Percentiles rank a stretch among this genome's conserved stretches.
Evolutionary conservation across 768 basidiomycete species (phyloP).

Genomic region (Albatrellus ellisii): DNA sequence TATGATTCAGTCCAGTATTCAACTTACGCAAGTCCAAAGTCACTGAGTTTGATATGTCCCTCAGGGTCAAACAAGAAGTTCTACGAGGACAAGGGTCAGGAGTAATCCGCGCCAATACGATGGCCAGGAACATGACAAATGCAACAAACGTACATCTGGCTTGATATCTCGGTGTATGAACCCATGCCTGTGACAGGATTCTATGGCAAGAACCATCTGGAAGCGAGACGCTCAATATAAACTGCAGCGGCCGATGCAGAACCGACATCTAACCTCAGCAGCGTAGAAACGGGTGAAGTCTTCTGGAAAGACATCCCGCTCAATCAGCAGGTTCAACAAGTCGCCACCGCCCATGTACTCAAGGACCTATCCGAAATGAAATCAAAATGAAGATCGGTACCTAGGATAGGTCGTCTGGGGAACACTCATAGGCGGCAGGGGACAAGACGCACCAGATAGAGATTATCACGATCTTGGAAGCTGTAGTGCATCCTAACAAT

Average conservation of each 20-base stretch:
- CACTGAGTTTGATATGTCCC: constrained; percentile 89
- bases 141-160: constrained; percentile 53
- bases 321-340: constrained; percentile 89
- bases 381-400: constrained; percentile 42
- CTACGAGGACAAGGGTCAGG: too few species aligned
- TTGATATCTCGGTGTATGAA: constrained; percentile 99
- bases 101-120: constrained; percentile 12
- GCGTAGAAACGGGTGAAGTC: constrained; percentile 89
- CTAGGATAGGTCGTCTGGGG: too few species aligned
- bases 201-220: constrained; percentile 89
- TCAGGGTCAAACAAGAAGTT: constrained; percentile 93
- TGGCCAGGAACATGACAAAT: constrained; percentile 1
- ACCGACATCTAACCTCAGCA: constrained; percentile 55
- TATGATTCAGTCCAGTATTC: constrained; percentile 1
- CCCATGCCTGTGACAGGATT: constrained; percentile 86
- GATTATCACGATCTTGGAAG: constrained; percentile 89
- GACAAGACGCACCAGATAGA: constrained; percentile 67
- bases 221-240: neutral
- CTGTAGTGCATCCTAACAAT: constrained; percentile 89
- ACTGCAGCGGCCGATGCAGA: neutral
- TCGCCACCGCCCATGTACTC: constrained; percentile 97
- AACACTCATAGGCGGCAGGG: constrained; percentile 4
- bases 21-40: constrained; percentile 91
- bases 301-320: constrained; percentile 84
- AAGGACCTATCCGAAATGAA: constrained; percentile 58